phyloP scores from a whole-genome alignment of 257 asterid genomes.

The Nicotiana paniculata region DNA sequence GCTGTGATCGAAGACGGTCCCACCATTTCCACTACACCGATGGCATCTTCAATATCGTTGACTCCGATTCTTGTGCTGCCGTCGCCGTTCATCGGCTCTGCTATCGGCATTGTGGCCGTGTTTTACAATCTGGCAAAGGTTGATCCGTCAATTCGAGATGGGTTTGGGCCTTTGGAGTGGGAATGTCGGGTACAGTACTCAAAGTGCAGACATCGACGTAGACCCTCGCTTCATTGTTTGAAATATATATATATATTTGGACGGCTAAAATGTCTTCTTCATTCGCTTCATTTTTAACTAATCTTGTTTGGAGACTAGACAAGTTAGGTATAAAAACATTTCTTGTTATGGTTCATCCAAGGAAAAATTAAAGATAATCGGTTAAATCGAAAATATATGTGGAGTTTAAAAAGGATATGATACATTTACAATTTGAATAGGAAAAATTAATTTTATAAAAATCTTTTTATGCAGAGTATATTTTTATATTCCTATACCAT shows the following conservation, averaged over 20 bases:
- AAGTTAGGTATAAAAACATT: too few relatives aligned
- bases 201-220: not conserved
- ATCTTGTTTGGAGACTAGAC: too few relatives aligned
- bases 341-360: too few relatives aligned
- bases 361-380: too few relatives aligned
- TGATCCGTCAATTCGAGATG: not conserved
- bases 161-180: not conserved
- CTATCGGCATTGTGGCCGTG: not conserved
- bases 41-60: constrained; percentile 6
- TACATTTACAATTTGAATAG: too few relatives aligned
- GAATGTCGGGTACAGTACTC: not conserved
- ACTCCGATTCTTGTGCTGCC: not conserved
- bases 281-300: not conserved
- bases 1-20: not conserved
- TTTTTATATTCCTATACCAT: too few relatives aligned
- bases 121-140: not conserved
- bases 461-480: too few relatives aligned
- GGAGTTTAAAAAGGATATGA: too few relatives aligned
- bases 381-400: too few relatives aligned
- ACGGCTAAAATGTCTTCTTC: not conserved
- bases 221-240: not conserved
- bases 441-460: too few relatives aligned
- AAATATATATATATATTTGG: not conserved
- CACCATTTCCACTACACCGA: constrained; percentile 10
- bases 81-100: constrained; percentile 1